Evolutionary conservation across 1,284 basidiomycete species (phyloP).

Genomic region (Pascua guehoae): DNA sequence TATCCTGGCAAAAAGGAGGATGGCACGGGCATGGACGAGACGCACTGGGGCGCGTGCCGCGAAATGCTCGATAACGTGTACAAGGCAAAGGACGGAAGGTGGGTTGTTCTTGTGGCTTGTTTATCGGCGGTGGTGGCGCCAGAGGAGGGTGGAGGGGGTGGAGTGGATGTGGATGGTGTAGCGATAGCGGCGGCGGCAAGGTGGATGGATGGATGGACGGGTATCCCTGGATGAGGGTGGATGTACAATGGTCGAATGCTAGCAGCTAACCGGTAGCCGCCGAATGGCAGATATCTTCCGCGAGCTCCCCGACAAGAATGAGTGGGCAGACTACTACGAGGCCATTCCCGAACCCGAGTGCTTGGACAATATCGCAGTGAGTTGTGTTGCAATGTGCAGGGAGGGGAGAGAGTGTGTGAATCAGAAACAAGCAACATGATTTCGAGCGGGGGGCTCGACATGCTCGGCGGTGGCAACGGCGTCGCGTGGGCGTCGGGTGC

Average conservation of each 20-base stretch:
- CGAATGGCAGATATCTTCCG: constrained; percentile 38
- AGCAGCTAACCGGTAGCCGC: constrained; percentile 22
- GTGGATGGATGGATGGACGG: too few relatives aligned
- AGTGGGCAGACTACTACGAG: constrained; percentile 44
- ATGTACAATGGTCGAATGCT: not conserved
- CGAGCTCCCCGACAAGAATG: constrained; percentile 36
- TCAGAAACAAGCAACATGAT: not conserved
- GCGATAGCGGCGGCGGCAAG: not conserved
- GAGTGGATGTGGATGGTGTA: not conserved
- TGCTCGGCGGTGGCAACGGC: too few relatives aligned
- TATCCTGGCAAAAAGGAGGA: constrained; percentile 34
- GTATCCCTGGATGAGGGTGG: not conserved
- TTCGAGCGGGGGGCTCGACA: too few relatives aligned
- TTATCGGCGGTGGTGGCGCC: too few relatives aligned
- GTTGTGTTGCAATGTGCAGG: too few relatives aligned
- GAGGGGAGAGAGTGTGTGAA: not conserved
- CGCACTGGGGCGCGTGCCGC: constrained; percentile 38
- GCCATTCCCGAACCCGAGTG: constrained; percentile 47
- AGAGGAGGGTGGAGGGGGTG: too few relatives aligned
- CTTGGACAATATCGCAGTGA: constrained; percentile 43
- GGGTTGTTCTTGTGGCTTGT: constrained; percentile 15
- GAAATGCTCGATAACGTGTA: constrained; percentile 41
- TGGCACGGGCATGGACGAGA: constrained; percentile 24
- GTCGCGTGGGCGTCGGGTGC: too few relatives aligned
- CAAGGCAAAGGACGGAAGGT: constrained; percentile 39